Evolutionary conservation across 2,329 filamentous ascomycete genomes (phyloP), one percentile per base, ranked within the genome.

Genomic region (Fusarium udum): DNA sequence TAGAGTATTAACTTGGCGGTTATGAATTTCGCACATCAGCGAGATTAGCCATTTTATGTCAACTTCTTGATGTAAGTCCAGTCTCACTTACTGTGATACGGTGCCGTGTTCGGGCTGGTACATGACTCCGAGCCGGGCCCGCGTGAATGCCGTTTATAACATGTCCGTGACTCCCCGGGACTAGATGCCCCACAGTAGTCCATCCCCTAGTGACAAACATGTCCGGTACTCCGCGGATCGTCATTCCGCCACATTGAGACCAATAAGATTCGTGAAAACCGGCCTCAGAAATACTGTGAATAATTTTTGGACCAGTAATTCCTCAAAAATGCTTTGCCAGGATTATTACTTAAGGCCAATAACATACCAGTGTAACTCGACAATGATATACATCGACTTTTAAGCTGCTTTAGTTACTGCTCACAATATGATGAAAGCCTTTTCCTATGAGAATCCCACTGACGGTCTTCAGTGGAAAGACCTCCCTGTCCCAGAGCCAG

Each of bases 381-480:
- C 7, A 9, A n/a, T 6, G 0, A 10, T 9, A 8, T n/a, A 40
- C 39, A n/a, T 10, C 10, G 1, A n/a, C 4, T 20, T 28, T 12
- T 9, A 20, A 46, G 12, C 43, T 46, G 43, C 7, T 28, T 46
- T 24, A 6, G 14, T 46, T 4, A 7, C 39, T n/a, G 14, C 22
- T 40, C 22, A 40, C 22, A n/a, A n/a, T 6, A 45, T 45, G 24
- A 26, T 45, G 24, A 45, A 26, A 20, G 43, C 24, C 43, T 45
- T 45, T 20, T 45, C 16, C 12, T 45, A 45, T 13, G 24, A 45
- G 0, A 14, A 26, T 26, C 24, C 24, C 7, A 1, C 11, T 16
- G 7, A 26, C 18, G 12, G 43, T 9, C 43, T 45, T 14, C 43
- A 45, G 14, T 3, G 14, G 7, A 45, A 20, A 14, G 43, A 26